Base-by-base conservation (phyloP, 495 filamentous ascomycete species). In the Zalerion maritima region DNA sequence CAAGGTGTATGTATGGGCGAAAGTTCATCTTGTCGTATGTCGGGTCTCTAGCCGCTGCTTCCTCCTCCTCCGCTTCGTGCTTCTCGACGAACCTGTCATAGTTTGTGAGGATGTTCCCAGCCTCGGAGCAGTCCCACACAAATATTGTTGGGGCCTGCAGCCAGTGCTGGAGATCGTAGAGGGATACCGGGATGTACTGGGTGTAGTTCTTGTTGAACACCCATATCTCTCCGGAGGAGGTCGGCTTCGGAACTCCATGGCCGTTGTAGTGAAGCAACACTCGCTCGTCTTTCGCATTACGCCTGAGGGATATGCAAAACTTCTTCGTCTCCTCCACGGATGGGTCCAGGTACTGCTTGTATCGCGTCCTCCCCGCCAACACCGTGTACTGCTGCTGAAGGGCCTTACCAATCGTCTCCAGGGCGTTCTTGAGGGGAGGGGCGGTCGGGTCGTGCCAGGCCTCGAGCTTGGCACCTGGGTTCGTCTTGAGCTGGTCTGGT, bases 121-220 rank as follows among this genome's bases (percentile, higher is more conserved):
- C 84, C 54, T 93, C 82, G 18, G 86, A 92, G 39, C 87, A 92
- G 49, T 99, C 89, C 64, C 87, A 99, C 21, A 99, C 91, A 45
- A 87, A 96, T 18, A 99, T 71, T 32, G 84, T 92, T 2, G 89
- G 89, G 0, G 85, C 86, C 23, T 85, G 87, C 3, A 99, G 72
- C 91, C 91, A 99, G 14, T 75, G 73, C 49, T 96, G 91, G 14
- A 99, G 66, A 41, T 99, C 89, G 47, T 93, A 96, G 6, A 99
- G 56, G 1, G 87, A 93, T 26, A 99, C 80, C 0, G 89, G 89
- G 18, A 99, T 99, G 42, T 99, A 99, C 52, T 99, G 89, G 0
- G 89, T 99, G 47, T 93, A 99, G 41, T 81, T 93, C 37, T 82
- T 86, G 56, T 99, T 99, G 55, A 99, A 97, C 2, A 96, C 91